These are phyloP conservation scores for Kuraishia piskuri DNA, from an alignment of 805 yeast species.

Conservation along the genomic window DNA sequence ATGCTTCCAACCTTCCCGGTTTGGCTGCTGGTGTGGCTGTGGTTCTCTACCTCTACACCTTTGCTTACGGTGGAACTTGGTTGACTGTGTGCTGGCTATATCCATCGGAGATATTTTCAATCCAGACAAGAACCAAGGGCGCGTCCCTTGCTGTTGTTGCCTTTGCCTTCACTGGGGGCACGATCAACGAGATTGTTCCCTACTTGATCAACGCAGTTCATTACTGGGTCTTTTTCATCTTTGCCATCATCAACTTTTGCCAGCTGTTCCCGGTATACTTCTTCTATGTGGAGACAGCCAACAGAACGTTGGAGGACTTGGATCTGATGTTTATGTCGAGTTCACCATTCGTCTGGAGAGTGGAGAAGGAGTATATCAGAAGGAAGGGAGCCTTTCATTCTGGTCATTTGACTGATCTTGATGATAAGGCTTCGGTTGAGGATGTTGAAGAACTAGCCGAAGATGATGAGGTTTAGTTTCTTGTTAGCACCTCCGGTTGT, in stretches of 20 bases:
- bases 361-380: slow-evolving; percentile 19
- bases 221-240: slow-evolving; percentile 52
- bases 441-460: background rate
- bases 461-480: background rate
- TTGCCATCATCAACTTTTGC: slow-evolving; percentile 44
- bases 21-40: slow-evolving; percentile 1
- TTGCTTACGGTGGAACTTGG: slow-evolving; percentile 2
- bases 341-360: slow-evolving; percentile 50
- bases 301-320: slow-evolving; percentile 54
- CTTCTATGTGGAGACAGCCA: slow-evolving; percentile 60
- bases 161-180: slow-evolving; percentile 23
- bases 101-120: slow-evolving; percentile 48
- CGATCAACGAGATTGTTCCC: slow-evolving; percentile 22
- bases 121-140: slow-evolving; percentile 52
- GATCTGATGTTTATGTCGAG: slow-evolving; percentile 46
- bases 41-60: slow-evolving; percentile 3
- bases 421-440: slow-evolving; percentile 1
- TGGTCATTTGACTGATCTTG: background rate
- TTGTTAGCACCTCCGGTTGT: background rate
- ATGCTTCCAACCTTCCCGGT: slow-evolving; percentile 1
- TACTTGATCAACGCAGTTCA: slow-evolving; percentile 31
- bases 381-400: background rate
- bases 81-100: slow-evolving; percentile 32
- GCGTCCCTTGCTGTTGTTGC: slow-evolving; percentile 47
- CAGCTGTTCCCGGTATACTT: slow-evolving; percentile 47